Evolutionary conservation across 495 filamentous ascomycete species (phyloP).

Genomic region (Penicillium tannophilum): DNA sequence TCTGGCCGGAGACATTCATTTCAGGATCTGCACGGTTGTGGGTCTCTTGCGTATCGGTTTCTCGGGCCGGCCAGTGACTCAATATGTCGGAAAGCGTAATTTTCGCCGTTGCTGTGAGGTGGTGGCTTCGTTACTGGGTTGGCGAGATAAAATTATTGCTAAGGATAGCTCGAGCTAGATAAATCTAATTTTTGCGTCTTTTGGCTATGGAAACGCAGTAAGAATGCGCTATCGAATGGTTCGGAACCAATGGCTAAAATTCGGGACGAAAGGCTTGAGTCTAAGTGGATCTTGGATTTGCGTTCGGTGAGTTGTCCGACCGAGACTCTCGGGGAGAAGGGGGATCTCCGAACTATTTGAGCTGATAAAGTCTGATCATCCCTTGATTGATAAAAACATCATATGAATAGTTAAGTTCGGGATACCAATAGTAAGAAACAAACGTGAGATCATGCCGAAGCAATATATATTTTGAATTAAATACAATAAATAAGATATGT

Average conservation of each 20-base stretch:
- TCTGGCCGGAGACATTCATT: constrained; percentile 5
- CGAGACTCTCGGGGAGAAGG: not conserved
- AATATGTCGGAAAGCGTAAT: not conserved
- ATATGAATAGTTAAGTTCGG: no score
- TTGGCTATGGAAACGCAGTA: no score
- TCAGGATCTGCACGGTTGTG: constrained; percentile 10
- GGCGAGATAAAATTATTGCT: no score
- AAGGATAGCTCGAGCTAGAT: no score
- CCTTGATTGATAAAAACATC: no score
- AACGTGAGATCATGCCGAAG: no score
- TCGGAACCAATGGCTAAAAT: not conserved
- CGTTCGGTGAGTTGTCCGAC: not conserved
- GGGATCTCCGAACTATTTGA: no score
- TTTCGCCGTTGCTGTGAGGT: not conserved
- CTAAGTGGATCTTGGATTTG: not conserved
- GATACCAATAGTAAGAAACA: no score
- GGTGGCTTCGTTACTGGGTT: not conserved
- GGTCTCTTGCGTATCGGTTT: constrained; percentile 12
- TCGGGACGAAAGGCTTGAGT: not conserved
- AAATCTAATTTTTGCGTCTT: no score
- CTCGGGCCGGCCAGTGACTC: not conserved
- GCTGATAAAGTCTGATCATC: no score
- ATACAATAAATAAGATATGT: not conserved
- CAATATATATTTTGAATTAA: not conserved
- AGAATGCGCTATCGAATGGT: no score